phyloP scores from a whole-genome alignment of 2,329 filamentous ascomycete species.

The Arthrobotrys megalospora region DNA sequence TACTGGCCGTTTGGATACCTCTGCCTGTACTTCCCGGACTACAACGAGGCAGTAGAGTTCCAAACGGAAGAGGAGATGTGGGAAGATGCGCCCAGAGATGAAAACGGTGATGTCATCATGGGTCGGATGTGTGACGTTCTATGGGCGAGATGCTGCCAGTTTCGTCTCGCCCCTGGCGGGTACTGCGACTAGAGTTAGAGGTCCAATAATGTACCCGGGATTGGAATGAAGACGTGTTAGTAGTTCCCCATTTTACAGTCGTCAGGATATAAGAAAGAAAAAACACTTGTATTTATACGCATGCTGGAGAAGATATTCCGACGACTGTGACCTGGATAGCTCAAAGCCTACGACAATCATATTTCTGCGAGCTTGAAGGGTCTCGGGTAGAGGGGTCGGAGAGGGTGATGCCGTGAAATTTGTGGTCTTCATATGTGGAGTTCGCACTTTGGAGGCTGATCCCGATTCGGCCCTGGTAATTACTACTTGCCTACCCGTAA shows the following conservation, averaged over 20 bases:
- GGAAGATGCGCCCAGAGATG: constrained; percentile 59
- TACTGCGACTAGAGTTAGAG: constrained; percentile 34
- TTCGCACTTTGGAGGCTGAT: constrained; percentile 31
- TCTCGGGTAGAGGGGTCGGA: constrained; percentile 35
- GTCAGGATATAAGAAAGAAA: neutral
- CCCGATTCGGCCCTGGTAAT: neutral
- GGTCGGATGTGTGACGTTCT: constrained; percentile 51
- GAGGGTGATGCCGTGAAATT: constrained; percentile 15
- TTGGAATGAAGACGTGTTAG: constrained; percentile 43
- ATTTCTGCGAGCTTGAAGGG: constrained; percentile 17
- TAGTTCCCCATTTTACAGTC: constrained; percentile 40
- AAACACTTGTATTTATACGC: too few species aligned
- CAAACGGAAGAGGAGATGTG: constrained; percentile 43
- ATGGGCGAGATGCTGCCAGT: constrained; percentile 37
- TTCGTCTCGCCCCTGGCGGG: constrained; percentile 24
- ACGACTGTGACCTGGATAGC: too few species aligned
- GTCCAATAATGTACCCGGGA: constrained; percentile 16
- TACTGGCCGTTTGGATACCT: constrained; percentile 48
- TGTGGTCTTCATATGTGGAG: constrained; percentile 14
- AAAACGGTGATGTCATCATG: constrained; percentile 47
- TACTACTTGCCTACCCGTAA: constrained; percentile 21
- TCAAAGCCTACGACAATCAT: too few species aligned
- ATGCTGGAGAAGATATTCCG: too few species aligned
- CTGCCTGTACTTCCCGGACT: constrained; percentile 44
- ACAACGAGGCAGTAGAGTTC: constrained; percentile 43